phyloP scores from a whole-genome alignment of 179 eudicot species.

The Drosera spatulata region DNA sequence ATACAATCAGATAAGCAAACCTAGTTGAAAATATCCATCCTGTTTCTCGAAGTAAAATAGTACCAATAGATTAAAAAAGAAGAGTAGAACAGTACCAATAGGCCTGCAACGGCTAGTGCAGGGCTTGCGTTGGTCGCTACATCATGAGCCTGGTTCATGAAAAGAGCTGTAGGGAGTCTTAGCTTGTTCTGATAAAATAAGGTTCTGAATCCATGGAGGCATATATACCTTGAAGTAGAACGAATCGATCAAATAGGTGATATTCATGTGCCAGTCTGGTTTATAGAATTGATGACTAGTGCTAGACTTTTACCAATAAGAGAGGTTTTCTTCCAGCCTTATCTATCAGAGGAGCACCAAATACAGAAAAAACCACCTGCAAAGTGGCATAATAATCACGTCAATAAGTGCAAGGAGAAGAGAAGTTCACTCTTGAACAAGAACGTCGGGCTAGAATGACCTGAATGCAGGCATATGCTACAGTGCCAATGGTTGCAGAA shows the following conservation, averaged over 20 bases:
- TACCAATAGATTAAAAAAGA: too few relatives aligned
- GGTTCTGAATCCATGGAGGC: not conserved
- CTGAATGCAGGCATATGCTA: conserved; percentile 31
- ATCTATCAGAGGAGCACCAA: conserved; percentile 35
- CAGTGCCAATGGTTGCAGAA: conserved; percentile 25
- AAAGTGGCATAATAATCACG: not conserved
- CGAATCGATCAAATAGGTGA: not conserved
- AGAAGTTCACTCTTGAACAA: not conserved
- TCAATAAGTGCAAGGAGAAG: too few relatives aligned
- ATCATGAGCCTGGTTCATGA: conserved; percentile 13
- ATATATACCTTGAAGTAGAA: conserved; percentile 31
- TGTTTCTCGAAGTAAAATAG: not conserved
- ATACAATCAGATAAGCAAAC: too few relatives aligned
- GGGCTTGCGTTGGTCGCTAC: conserved; percentile 21
- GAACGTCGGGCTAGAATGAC: not conserved
- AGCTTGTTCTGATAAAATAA: not conserved
- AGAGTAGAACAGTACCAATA: too few relatives aligned
- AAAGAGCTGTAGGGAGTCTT: not conserved
- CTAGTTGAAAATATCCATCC: too few relatives aligned
- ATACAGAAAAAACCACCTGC: conserved; percentile 22
- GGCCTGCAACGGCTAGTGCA: conserved; percentile 25
- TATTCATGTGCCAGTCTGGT: too few relatives aligned
- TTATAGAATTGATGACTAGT: too few relatives aligned
- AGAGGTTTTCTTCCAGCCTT: conserved; percentile 41
- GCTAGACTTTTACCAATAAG: conserved; percentile 18